Base-by-base conservation (phyloP, 768 basidiomycete species). In the Naematelia aurantialba region DNA sequence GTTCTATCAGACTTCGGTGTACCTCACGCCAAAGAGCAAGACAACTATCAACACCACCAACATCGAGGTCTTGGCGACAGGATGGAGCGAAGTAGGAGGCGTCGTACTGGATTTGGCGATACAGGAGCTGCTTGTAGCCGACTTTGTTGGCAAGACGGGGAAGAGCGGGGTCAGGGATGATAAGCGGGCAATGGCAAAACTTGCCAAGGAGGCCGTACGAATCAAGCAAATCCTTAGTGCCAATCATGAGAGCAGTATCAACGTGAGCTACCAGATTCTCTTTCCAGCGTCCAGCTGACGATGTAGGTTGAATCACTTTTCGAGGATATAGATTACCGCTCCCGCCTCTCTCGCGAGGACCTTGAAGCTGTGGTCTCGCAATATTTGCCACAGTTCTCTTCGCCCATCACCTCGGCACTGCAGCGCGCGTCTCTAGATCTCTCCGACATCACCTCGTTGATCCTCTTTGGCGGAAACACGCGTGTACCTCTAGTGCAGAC, bases 171-270 rank as follows among this genome's bases (percentile, higher is more conserved):
- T 91, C 34, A 82, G 84, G 26, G 80, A 81, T 63, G 89, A 93
- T 70, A 85, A 85, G 72, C 82, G 85, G 56, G 93, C 87, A 1
- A 88, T 96, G 87, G 88, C 89, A 3, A 94, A 93, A 77, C 79
- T 98, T 4, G 88, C 89, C 85, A 94, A 93, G 75, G 96, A 99
- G 78, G 90, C 94, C 1, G 84, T 83, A 17, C 83, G 93, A 59
- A 83, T 97, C 67, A 99, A 98, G 80, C 82, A 85, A 5, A 88
- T 99, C 64, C 78, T 99, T 60, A 96, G 91, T 75, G 96, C 94
- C 34, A 99, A 99, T 71, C 80, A 81, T 13, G 92, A 94, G 29
- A 87, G 87, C 5, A 80, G 78, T 39, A 83, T 89, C 2, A 82
- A 83, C 61, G 90, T 90, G 74, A 77, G 85, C 74, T 4, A 53